Conservation (phyloP, 805 yeast species). For the Myxozyma kluyveri region DNA sequence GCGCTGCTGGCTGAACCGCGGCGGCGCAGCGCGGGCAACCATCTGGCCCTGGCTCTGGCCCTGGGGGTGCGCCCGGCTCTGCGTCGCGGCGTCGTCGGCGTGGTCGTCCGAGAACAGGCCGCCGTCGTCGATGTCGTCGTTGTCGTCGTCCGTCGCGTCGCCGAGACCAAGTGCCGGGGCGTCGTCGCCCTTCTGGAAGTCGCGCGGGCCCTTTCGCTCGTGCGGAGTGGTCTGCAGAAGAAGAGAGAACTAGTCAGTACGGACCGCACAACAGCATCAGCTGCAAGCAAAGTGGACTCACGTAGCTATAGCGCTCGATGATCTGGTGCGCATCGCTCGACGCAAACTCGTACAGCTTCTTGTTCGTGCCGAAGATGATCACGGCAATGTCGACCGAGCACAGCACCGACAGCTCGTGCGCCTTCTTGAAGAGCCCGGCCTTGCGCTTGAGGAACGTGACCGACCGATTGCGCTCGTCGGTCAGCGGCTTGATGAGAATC, state of each 20-base stretch:
- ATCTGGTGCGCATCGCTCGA: constrained; percentile 62
- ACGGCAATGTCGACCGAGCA: constrained; percentile 94
- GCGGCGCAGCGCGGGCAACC: background rate
- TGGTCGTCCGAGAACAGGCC: background rate
- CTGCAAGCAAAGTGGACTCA: constrained; percentile 5
- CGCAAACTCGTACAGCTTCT: constrained; percentile 77
- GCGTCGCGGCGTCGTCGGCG: no score
- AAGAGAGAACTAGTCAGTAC: background rate
- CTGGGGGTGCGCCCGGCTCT: no score
- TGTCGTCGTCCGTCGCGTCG: constrained; percentile 42
- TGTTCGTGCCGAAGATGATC: constrained; percentile 75
- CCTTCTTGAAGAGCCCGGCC: constrained; percentile 83
- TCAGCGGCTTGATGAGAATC: constrained; percentile 85
- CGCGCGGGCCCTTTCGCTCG: constrained; percentile 25
- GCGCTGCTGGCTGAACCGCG: background rate
- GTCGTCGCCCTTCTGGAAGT: constrained; percentile 35
- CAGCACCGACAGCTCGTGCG: constrained; percentile 79
- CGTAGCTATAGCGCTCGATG: constrained; percentile 42
- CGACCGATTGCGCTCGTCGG: constrained; percentile 75
- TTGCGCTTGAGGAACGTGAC: constrained; percentile 87
- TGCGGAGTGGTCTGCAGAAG: constrained; percentile 15
- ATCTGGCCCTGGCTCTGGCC: no score
- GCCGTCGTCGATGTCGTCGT: constrained; percentile 9
- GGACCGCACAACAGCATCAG: background rate
- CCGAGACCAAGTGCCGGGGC: constrained; percentile 33